These are phyloP conservation scores for Bretschneidera sinensis DNA, from an alignment of 345 rosid genomes.

Conservation along the genomic window DNA sequence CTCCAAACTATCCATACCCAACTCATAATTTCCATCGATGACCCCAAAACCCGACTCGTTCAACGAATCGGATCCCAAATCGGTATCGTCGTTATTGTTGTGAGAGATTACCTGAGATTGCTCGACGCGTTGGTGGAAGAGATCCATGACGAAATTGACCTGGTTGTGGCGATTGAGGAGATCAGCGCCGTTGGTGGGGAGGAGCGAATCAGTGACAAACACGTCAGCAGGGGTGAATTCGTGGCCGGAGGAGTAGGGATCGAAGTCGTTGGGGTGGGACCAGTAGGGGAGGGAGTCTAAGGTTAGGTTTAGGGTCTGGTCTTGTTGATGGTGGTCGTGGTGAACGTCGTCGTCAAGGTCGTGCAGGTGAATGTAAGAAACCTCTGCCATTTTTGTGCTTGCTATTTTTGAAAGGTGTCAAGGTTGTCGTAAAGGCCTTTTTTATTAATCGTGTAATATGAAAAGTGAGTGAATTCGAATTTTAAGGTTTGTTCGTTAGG, in stretches of 20 bases:
- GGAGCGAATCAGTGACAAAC: conserved; percentile 30
- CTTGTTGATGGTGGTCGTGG: conserved; percentile 21
- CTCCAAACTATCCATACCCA: conserved; percentile 33
- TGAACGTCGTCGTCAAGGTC: conserved; percentile 25
- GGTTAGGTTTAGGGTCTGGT: conserved; percentile 18
- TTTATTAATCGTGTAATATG: no score
- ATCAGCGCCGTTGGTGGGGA: conserved; percentile 32
- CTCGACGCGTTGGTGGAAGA: conserved; percentile 86
- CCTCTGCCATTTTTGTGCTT: conserved; percentile 28
- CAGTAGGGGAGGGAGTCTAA: conserved; percentile 37
- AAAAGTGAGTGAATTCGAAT: no score
- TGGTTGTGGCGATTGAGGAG: conserved; percentile 47
- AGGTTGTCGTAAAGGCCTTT: no score
- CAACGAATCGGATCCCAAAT: conserved; percentile 32
- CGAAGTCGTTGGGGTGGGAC: conserved; percentile 25
- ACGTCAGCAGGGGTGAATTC: conserved; percentile 24
- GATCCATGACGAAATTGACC: conserved; percentile 81
- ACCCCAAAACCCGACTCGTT: conserved; percentile 37
- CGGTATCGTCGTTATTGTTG: conserved; percentile 16
- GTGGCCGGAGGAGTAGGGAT: conserved; percentile 26
- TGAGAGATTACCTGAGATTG: conserved; percentile 49
- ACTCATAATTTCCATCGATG: conserved; percentile 30
- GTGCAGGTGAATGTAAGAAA: conserved; percentile 40
- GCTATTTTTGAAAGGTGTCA: not conserved
- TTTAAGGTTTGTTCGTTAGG: no score